Conservation (phyloP, 495 filamentous ascomycete species). For the Xylaria intraflava region DNA sequence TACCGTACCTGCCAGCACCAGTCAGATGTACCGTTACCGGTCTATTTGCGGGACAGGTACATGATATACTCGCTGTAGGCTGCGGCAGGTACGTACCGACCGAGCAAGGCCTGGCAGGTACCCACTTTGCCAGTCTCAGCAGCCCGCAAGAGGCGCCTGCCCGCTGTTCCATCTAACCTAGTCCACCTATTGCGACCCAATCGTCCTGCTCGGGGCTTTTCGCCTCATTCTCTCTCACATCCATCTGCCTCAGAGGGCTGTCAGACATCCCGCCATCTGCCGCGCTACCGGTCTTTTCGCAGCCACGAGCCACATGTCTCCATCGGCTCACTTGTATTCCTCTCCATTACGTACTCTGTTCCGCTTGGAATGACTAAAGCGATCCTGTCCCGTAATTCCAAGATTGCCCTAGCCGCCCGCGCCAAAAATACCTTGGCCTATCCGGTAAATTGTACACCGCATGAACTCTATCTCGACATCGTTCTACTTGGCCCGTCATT, state of each 20-base stretch:
- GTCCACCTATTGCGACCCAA: constrained; percentile 4
- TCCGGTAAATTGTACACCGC: neutral
- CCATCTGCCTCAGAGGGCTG: neutral
- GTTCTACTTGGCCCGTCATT: neutral
- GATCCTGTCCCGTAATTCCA: neutral
- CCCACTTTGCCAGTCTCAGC: too few species aligned
- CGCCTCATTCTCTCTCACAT: constrained; percentile 7
- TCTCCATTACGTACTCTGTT: constrained; percentile 1
- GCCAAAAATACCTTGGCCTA: neutral
- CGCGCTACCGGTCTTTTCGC: constrained; percentile 9
- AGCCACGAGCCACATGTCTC: constrained; percentile 11
- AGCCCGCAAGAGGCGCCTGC: too few species aligned
- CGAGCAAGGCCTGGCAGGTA: too few species aligned
- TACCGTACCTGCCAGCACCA: too few species aligned
- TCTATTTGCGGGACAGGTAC: too few species aligned
- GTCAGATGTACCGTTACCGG: too few species aligned
- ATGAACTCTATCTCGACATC: neutral
- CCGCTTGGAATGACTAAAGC: neutral
- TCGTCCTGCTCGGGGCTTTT: constrained; percentile 5
- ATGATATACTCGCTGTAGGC: too few species aligned
- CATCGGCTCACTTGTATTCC: neutral
- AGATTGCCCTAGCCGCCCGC: neutral
- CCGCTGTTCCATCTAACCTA: neutral
- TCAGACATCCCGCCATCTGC: constrained; percentile 4
- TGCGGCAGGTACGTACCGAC: too few species aligned